Conservation (phyloP, 176 grass and related monocot species). For the Thinopyrum elongatum region DNA sequence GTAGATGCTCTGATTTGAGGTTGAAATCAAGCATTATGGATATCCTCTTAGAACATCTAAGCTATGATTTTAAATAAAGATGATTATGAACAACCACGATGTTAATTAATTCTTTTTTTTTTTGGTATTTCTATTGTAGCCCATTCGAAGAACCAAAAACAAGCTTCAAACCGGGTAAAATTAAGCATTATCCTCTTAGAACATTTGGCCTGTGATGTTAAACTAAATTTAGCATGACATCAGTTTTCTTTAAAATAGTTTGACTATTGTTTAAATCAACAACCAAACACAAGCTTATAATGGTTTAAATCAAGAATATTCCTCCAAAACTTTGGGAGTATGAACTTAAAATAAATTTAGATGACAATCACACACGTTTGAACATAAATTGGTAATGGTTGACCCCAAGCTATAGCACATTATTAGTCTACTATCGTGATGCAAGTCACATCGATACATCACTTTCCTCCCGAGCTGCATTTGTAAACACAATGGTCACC, state of each 20-base stretch:
- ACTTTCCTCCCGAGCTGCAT: neutral
- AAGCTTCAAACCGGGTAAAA: neutral
- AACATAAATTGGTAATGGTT: neutral
- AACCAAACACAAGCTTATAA: neutral
- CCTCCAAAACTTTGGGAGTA: neutral
- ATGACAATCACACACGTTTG: neutral
- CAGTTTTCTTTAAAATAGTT: neutral
- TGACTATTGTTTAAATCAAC: neutral
- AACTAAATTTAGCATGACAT: neutral
- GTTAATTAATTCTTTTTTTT: too few species aligned
- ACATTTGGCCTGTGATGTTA: neutral
- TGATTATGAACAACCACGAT: too few species aligned
- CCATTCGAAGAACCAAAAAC: neutral
- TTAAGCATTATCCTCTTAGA: neutral
- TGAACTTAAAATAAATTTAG: neutral
- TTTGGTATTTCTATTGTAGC: too few species aligned
- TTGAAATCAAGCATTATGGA: neutral
- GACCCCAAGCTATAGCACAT: neutral
- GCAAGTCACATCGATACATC: neutral
- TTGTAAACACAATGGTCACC: constrained; percentile 16
- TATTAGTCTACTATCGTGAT: neutral
- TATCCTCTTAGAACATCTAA: neutral
- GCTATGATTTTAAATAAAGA: neutral
- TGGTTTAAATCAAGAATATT: neutral
- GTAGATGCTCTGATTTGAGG: too few species aligned